Evolutionary conservation across 2,329 filamentous ascomycete species (phyloP), one percentile per base, ranked within the genome.

Genomic region (Aspergillus clavatus): DNA sequence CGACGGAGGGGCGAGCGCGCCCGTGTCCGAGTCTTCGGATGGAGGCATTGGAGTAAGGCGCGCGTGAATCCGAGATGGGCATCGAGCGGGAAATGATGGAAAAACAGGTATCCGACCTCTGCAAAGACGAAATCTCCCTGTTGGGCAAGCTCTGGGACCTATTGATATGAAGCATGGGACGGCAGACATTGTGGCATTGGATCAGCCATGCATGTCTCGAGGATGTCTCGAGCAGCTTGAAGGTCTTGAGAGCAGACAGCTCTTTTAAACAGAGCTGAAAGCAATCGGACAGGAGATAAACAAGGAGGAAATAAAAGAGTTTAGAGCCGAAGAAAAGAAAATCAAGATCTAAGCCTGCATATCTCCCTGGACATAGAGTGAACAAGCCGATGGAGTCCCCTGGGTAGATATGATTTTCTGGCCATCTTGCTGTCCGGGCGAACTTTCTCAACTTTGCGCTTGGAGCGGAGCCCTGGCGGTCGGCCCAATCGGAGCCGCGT

Each of bases 141-240:
- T 68, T 65, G 56, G 67, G 62, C 60, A 70, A 72, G 73, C 74
- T 72, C 64, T 75, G 70, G 67, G 75, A 72, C 69, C 71, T 71
- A 70, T 73, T 73, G 71, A 77, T 65, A 70, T 75, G 70, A 78
- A 77, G 80, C 81, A 84, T 84, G 79, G 78, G 77, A 76, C 62
- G 70, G 65, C 71, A 72, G 69, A 75, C 81, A 84, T 83, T 57
- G 72, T 81, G 78, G 70, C 68, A 69, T 66, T 54, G 50, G 57
- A 48, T 62, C 54, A 65, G 52, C 59, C 57, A 52, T 60, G 58
- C 61, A 65, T 65, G 49, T 64, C 61, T 55, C 50, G 48, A 49
- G 42, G 51, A 40, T 40, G 45, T 49, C 48, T 47, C 46, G 50
- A 56, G 52, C 55, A 50, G 51, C 45, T 53, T 45, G 48, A 43